Evolutionary conservation across 2,329 filamentous ascomycete genomes (phyloP), one percentile per base, ranked within the genome.

Genomic region (Aspergillus piperis): DNA sequence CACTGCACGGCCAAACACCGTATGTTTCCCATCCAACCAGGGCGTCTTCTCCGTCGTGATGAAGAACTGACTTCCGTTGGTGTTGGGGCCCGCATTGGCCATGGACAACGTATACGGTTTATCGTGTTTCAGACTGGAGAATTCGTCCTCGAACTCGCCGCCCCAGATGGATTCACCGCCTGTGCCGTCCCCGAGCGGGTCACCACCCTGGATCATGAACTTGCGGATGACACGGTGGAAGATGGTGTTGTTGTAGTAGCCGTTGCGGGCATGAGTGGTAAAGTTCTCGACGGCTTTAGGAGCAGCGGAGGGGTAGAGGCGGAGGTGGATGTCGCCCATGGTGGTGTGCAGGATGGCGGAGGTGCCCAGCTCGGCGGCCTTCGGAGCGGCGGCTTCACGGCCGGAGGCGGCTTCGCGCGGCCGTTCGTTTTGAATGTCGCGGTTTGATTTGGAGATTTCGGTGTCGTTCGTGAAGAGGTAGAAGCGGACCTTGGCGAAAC

Each of bases 221-320:
- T 97, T 97, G 62, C 90, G 88, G 68, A 99, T 99, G 6, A 99
- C 90, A 36, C 95, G 89, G 77, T 99, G 95, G 83, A 99, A 99
- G 68, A 97, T 94, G 36, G 94, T 93, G 77, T 91, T 91, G 80
- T 99, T 98, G 81, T 99, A 99, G 76, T 99, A 99, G 1, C 91
- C 92, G 60, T 88, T 89, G 70, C 89, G 90, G 2, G 92, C 86
- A 71, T 98, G 95, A 0, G 92, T 96, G 58, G 96, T 91, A 74
- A 99, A 99, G 76, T 99, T 99, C 78, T 99, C 95, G 3, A 99
- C 94, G 0, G 96, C 88, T 74, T 94, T 96, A 32, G 96, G 95
- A 8, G 95, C 94, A 2, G 91, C 91, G 62, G 95, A 90, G 1
- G 95, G 94, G 82, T 95, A 99, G 13, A 99, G 84, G 3, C 94